Conservation (phyloP, 2,329 filamentous ascomycete genomes). For the Verticillium nonalfalfae region DNA sequence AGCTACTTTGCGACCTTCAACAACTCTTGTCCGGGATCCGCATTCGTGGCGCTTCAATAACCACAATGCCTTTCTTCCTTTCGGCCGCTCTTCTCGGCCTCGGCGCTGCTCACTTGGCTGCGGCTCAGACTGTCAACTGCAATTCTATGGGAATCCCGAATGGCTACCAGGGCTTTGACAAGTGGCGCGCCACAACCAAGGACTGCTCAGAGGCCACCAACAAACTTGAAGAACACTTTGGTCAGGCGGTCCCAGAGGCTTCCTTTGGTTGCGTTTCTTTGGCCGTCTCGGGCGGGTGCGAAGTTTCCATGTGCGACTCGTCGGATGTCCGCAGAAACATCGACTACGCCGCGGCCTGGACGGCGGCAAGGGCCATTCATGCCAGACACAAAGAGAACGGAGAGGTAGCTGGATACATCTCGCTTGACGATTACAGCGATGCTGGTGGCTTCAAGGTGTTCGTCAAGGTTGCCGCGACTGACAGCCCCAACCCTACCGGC, state of each 20-base stretch:
- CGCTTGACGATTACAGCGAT: neutral
- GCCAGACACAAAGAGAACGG: neutral
- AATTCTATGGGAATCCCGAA: neutral
- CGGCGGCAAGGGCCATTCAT: neutral
- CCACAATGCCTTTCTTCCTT: neutral
- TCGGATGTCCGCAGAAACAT: neutral
- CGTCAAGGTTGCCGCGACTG: neutral
- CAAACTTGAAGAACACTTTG: neutral
- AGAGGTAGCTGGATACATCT: neutral
- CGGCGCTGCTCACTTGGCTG: neutral
- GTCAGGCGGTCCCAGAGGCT: neutral
- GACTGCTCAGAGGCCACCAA: neutral
- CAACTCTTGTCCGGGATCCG: too few relatives aligned
- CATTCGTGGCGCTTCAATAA: too few relatives aligned
- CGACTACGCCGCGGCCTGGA: neutral
- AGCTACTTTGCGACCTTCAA: too few relatives aligned
- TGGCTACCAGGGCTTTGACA: neutral
- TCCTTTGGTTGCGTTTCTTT: neutral
- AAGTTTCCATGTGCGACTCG: neutral
- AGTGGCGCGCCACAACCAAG: neutral
- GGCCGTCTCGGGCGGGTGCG: neutral
- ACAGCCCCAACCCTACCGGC: neutral
- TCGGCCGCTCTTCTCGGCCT: neutral
- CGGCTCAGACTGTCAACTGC: neutral
- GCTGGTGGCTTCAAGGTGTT: neutral